These are phyloP conservation scores for Cucurbita argyrosperma DNA, from an alignment of 306 rosid genomes.

Conservation along the genomic window DNA sequence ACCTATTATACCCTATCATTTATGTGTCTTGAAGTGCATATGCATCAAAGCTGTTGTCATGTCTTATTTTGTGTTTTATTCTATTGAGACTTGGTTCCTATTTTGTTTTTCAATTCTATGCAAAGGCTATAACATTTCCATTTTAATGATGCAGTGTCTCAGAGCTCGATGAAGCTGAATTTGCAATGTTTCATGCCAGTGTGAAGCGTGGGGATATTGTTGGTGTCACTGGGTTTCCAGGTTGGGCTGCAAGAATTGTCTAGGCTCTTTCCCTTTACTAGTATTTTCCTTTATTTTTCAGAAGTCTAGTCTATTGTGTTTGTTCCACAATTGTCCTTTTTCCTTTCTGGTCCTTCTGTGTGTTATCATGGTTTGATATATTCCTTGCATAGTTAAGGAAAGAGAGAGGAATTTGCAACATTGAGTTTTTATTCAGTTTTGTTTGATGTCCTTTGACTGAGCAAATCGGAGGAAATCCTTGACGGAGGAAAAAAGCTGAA, in stretches of 20 bases:
- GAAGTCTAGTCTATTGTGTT: background rate
- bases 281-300: background rate
- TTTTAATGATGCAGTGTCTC: constrained; percentile 43
- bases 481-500: too few species aligned
- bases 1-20: background rate
- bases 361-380: background rate
- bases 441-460: background rate
- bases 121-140: constrained; percentile 1
- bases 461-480: too few species aligned
- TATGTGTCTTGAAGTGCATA: background rate
- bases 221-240: constrained; percentile 83
- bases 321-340: background rate
- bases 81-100: background rate
- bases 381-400: background rate
- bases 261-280: background rate
- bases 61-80: background rate
- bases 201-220: constrained; percentile 83
- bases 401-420: background rate
- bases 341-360: background rate
- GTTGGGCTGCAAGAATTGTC: constrained; percentile 18
- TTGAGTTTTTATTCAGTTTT: background rate
- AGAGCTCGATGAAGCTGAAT: constrained; percentile 45
- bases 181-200: constrained; percentile 52
- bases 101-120: background rate
- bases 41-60: background rate